Evolutionary conservation across 2,329 filamentous ascomycete species (phyloP).

Genomic region (Alternaria sp.): DNA sequence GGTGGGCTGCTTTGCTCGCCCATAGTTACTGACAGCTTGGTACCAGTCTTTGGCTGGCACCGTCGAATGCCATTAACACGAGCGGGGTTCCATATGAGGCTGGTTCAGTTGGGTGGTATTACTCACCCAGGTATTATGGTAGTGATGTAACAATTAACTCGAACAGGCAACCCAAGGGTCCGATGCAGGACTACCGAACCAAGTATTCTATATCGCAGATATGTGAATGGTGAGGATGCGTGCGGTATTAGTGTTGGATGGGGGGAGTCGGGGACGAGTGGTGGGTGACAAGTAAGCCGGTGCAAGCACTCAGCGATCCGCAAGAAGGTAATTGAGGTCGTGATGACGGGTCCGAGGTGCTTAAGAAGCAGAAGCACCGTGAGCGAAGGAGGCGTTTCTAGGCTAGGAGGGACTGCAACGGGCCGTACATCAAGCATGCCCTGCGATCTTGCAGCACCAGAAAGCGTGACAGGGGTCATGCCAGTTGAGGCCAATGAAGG

Average conservation of each 20-base stretch:
- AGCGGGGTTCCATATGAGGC: constrained; percentile 12
- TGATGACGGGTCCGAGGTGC: constrained; percentile 41
- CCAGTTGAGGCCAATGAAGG: constrained; percentile 39
- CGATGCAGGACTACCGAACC: constrained; percentile 20
- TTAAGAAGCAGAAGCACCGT: constrained; percentile 41
- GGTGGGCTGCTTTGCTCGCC: constrained; percentile 7
- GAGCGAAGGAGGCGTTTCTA: constrained; percentile 44
- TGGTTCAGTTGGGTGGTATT: not conserved
- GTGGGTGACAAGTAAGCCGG: constrained; percentile 32
- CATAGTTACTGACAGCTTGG: constrained; percentile 26
- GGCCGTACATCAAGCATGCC: constrained; percentile 50
- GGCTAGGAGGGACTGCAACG: constrained; percentile 52
- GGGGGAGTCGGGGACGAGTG: constrained; percentile 29
- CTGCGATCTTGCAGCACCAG: constrained; percentile 43
- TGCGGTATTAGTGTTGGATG: constrained; percentile 20
- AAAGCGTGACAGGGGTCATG: constrained; percentile 38
- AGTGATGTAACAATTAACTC: constrained; percentile 20
- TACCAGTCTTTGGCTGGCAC: constrained; percentile 17
- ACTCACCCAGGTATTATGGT: constrained; percentile 24
- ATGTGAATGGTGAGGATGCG: constrained; percentile 17
- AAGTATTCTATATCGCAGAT: constrained; percentile 17
- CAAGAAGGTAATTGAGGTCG: constrained; percentile 32
- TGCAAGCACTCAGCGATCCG: constrained; percentile 47
- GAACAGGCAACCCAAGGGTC: constrained; percentile 13
- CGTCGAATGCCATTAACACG: constrained; percentile 14